A percentile compares a stretch with the other conserved stretches of the same genome.
phyloP scores from a whole-genome alignment of 805 yeast genomes.

The Cyberlindnera mississippiensis region DNA sequence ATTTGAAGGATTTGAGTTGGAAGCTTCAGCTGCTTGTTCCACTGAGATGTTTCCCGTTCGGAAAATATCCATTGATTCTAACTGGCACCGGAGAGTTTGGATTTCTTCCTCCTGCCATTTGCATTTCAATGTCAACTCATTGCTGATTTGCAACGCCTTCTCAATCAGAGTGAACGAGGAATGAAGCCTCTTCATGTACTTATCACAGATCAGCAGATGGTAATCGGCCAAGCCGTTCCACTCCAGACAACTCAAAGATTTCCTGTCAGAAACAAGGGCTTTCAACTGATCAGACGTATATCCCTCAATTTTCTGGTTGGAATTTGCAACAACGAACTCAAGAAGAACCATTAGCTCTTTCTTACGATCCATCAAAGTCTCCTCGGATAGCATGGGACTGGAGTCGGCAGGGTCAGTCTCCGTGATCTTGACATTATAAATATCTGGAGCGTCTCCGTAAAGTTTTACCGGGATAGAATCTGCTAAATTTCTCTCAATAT shows the following conservation, averaged over 20 bases:
- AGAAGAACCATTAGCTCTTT: constrained; percentile 5
- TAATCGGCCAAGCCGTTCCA: constrained; percentile 14
- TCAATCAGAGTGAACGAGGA: constrained; percentile 16
- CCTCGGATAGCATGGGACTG: too few species aligned
- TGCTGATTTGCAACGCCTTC: constrained; percentile 22
- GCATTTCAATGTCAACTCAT: constrained; percentile 5
- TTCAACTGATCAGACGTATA: constrained; percentile 4
- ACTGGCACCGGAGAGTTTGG: not conserved
- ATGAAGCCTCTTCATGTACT: constrained; percentile 5
- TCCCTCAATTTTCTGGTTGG: not conserved
- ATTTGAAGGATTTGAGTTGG: too few species aligned
- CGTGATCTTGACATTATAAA: too few species aligned
- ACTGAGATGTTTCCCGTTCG: too few species aligned
- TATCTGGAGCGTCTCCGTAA: too few species aligned
- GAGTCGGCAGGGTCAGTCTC: too few species aligned
- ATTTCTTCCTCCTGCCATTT: not conserved
- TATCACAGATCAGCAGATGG: constrained; percentile 2
- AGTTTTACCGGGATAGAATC: too few species aligned
- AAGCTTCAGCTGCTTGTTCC: too few species aligned
- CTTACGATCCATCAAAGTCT: not conserved
- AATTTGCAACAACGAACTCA: constrained; percentile 3
- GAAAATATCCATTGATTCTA: too few species aligned
- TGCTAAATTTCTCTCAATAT: too few species aligned
- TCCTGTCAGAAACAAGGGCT: not conserved
- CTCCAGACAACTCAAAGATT: not conserved